Conservation (phyloP, 1,284 basidiomycete genomes). For the Pseudozyma tsukubaensis region DNA sequence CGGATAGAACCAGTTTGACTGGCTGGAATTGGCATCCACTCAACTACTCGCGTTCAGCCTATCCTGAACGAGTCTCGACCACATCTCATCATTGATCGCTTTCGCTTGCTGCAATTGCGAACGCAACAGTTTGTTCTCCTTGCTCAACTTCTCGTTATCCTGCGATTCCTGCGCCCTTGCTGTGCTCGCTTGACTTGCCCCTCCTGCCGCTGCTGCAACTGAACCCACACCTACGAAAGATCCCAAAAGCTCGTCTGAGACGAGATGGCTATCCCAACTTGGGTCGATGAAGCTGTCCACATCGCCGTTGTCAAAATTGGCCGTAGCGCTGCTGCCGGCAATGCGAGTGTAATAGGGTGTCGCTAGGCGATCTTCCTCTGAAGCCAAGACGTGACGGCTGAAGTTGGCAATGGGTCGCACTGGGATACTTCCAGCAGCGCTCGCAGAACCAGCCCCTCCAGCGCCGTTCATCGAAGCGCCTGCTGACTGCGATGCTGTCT, state of each 20-base stretch:
- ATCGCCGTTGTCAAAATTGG: slow-evolving; percentile 5
- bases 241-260: slow-evolving; percentile 18
- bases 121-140: slow-evolving; percentile 41
- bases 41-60: slow-evolving; percentile 21
- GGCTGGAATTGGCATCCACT: slow-evolving; percentile 15
- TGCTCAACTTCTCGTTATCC: slow-evolving; percentile 17
- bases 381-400: slow-evolving; percentile 27
- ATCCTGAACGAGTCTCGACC: slow-evolving; percentile 48
- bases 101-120: slow-evolving; percentile 57
- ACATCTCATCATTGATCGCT: slow-evolving; percentile 61
- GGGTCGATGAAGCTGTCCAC: slow-evolving; percentile 41
- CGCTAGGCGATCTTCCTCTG: slow-evolving; percentile 34
- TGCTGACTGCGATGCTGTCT: slow-evolving; percentile 12
- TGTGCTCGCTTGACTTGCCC: not conserved
- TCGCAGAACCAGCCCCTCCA: slow-evolving; percentile 16
- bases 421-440: slow-evolving; percentile 22
- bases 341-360: slow-evolving; percentile 41
- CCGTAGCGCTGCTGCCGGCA: slow-evolving; percentile 8
- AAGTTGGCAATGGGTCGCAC: slow-evolving; percentile 41
- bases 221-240: not conserved
- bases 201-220: not conserved
- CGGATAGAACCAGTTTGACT: not conserved
- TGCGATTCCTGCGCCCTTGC: slow-evolving; percentile 9
- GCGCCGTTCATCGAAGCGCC: not conserved
- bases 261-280: slow-evolving; percentile 37